Evolutionary conservation across 208 protist species (phyloP).

Genomic region (Acanthamoeba royreba): DNA sequence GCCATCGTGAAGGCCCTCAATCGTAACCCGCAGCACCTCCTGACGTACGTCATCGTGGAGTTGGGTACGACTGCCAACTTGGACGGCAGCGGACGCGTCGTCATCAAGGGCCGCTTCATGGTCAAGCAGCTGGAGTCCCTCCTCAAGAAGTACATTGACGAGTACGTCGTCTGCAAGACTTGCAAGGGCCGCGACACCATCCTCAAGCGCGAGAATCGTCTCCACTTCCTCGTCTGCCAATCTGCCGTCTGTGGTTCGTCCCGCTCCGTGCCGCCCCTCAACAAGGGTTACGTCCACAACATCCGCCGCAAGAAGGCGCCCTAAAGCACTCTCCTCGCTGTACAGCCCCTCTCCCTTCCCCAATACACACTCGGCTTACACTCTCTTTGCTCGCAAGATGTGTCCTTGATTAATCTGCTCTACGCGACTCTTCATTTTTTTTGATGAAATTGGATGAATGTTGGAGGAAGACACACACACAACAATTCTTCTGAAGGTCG

Average conservation of each 20-base stretch:
- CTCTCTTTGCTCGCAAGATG: too few relatives aligned
- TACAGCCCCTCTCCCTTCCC: not conserved
- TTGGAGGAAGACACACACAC: too few relatives aligned
- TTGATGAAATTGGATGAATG: too few relatives aligned
- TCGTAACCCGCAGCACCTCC: conserved; percentile 74
- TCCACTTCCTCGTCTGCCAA: conserved; percentile 19
- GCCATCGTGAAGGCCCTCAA: conserved; percentile 63
- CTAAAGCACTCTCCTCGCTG: not conserved
- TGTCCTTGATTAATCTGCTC: too few relatives aligned
- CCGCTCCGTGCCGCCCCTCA: conserved; percentile 26
- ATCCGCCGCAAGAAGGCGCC: conserved; percentile 21
- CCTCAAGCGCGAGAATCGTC: conserved; percentile 65
- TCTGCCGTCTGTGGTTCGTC: not conserved
- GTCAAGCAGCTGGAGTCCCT: conserved; percentile 80
- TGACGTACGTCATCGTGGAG: conserved; percentile 78
- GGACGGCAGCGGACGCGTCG: conserved; percentile 77
- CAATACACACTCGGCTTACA: too few relatives aligned
- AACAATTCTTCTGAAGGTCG: too few relatives aligned
- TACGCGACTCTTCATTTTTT: too few relatives aligned
- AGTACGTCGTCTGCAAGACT: conserved; percentile 81
- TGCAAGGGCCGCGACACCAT: conserved; percentile 76
- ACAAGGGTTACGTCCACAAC: conserved; percentile 49
- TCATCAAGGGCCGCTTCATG: conserved; percentile 80
- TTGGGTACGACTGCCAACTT: conserved; percentile 77
- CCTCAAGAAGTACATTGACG: conserved; percentile 78